Evolutionary conservation across 306 rosid genomes (phyloP).

Genomic region (Aeschynomene evenia): DNA sequence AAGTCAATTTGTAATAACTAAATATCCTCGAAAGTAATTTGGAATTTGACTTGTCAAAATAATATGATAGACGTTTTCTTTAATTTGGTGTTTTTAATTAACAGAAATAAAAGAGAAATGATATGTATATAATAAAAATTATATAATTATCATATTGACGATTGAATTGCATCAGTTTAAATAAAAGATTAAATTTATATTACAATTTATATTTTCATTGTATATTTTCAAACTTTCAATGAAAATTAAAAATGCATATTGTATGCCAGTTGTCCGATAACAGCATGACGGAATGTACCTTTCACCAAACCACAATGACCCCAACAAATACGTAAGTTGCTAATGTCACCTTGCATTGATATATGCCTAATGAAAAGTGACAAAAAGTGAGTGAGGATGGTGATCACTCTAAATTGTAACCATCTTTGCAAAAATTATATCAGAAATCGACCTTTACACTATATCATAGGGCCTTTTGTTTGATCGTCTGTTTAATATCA

Average conservation of each 20-base stretch:
- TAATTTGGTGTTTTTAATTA: no score
- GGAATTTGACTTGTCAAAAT: no score
- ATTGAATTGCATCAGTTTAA: no score
- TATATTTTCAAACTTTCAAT: no score
- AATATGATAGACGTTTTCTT: no score
- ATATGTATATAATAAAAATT: no score
- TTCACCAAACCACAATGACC: slow-evolving; percentile 26
- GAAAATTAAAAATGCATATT: background rate
- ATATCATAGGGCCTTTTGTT: background rate
- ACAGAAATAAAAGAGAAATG: no score
- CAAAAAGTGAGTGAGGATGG: background rate
- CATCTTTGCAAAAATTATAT: background rate
- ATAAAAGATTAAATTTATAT: no score
- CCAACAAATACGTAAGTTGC: slow-evolving; percentile 17
- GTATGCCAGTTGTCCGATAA: slow-evolving; percentile 22
- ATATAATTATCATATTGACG: no score
- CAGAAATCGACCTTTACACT: background rate
- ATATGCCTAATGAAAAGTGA: slow-evolving; percentile 1
- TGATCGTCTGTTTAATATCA: background rate
- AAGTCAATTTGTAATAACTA: no score
- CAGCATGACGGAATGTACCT: slow-evolving; percentile 21
- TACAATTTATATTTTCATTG: no score
- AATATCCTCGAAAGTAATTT: no score
- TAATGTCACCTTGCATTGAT: slow-evolving; percentile 8
- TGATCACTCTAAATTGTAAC: background rate